These are phyloP conservation scores for Phaffomyces antillensis DNA, from an alignment of 805 yeast genomes.

Conservation along the genomic window DNA sequence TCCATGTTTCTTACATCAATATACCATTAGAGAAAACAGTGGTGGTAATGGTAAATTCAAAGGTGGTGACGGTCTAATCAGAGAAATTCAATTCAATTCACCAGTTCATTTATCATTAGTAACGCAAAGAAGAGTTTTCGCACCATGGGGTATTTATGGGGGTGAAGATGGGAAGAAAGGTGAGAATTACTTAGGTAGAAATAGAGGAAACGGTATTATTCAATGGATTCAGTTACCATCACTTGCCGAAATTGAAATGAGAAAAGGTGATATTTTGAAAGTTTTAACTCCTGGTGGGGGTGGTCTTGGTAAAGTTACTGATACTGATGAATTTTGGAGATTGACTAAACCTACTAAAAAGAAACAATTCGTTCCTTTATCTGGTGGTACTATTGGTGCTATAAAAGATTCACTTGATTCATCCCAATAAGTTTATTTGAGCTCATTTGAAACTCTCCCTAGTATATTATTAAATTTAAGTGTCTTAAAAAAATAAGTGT, in stretches of 20 bases:
- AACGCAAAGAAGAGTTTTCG: constrained; percentile 45
- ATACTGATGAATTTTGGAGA: constrained; percentile 21
- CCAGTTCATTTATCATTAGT: constrained; percentile 37
- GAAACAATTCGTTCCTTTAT: constrained; percentile 16
- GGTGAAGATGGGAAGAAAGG: constrained; percentile 49
- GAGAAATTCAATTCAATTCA: constrained; percentile 40
- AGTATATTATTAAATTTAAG: no score
- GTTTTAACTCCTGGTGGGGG: constrained; percentile 41
- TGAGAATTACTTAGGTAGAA: constrained; percentile 29
- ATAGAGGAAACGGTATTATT: constrained; percentile 24
- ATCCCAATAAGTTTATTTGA: constrained; percentile 12
- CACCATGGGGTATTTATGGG: constrained; percentile 50
- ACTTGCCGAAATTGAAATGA: constrained; percentile 28
- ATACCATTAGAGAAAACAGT: constrained; percentile 35
- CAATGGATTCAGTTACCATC: constrained; percentile 29
- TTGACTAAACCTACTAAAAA: constrained; percentile 8
- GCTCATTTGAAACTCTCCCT: background rate
- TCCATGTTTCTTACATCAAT: constrained; percentile 42
- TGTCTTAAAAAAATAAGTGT: no score
- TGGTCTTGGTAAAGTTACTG: constrained; percentile 32
- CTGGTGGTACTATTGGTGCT: constrained; percentile 17
- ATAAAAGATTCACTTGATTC: constrained; percentile 13
- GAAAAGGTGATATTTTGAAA: constrained; percentile 31
- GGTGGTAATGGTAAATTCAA: constrained; percentile 42
- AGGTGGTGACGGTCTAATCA: constrained; percentile 47